These are phyloP conservation scores for Colletotrichum sp. DNA, from an alignment of 2,329 filamentous ascomycete species.

Conservation along the genomic window DNA sequence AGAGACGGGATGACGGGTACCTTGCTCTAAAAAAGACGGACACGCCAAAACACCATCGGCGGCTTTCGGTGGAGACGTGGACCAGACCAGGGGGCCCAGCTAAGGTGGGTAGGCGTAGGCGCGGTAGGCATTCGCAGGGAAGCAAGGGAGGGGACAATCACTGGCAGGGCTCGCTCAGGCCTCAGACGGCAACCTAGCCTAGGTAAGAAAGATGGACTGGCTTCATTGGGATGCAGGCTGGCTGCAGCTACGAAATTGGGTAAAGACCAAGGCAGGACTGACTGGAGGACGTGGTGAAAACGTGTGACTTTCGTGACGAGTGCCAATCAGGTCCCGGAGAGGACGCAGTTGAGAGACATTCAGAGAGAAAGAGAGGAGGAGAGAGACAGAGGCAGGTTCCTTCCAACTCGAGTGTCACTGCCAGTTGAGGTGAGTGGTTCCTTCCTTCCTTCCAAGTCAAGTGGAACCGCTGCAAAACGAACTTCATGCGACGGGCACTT, in stretches of 20 bases:
- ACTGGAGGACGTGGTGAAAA: conserved; percentile 7
- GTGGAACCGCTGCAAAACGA: neutral
- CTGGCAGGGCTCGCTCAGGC: neutral
- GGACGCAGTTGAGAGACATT: neutral
- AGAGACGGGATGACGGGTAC: neutral
- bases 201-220: neutral
- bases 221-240: neutral
- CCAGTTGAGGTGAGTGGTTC: neutral
- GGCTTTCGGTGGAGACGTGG: neutral
- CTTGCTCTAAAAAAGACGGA: conserved; percentile 8
- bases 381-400: neutral
- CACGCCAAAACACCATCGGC: neutral
- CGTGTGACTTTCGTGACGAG: conserved; percentile 7
- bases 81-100: neutral
- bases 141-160: neutral
- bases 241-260: conserved; percentile 3
- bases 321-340: neutral
- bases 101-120: neutral
- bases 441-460: neutral
- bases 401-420: neutral
- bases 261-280: neutral
- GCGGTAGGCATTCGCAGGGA: neutral
- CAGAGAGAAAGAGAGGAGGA: neutral
- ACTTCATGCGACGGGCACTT: conserved; percentile 2
- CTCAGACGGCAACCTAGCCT: neutral